A percentile compares a stretch with the other conserved stretches of the same genome.
phyloP scores from a whole-genome alignment of 2,329 filamentous ascomycete species.

The Aspergillus quadricinctus region DNA sequence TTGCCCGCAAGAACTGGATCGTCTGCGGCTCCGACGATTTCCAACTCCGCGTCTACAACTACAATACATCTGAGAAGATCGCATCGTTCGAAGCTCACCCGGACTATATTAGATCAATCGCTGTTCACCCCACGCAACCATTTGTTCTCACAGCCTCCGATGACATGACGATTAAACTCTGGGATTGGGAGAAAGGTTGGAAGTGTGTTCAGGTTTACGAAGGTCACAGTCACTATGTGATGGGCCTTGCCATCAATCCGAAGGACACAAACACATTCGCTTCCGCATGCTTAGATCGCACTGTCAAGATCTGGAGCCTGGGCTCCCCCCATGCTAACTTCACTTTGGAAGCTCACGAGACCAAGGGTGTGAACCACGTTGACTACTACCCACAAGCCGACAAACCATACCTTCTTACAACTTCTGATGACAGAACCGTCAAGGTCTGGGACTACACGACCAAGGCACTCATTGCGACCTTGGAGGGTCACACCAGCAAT shows the following conservation, averaged over 20 bases:
- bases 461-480: slow-evolving; percentile 90
- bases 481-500: slow-evolving; percentile 96
- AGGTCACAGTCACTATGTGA: slow-evolving; percentile 93
- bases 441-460: slow-evolving; percentile 99
- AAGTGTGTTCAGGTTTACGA: slow-evolving; percentile 97
- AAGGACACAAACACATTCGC: slow-evolving; percentile 94
- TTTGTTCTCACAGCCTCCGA: slow-evolving; percentile 95
- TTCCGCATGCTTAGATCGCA: slow-evolving; percentile 91
- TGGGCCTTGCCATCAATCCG: slow-evolving; percentile 94
- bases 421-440: slow-evolving; percentile 91
- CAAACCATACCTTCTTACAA: slow-evolving; percentile 86
- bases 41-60: slow-evolving; percentile 87
- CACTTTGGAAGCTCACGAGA: slow-evolving; percentile 93
- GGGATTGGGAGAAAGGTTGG: slow-evolving; percentile 99
- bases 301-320: slow-evolving; percentile 96
- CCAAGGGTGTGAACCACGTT: slow-evolving; percentile 96
- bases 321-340: slow-evolving; percentile 93
- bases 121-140: slow-evolving; percentile 89
- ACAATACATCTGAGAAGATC: slow-evolving; percentile 99
- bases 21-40: slow-evolving; percentile 94
- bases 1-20: slow-evolving; percentile 98
- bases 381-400: slow-evolving; percentile 73
- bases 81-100: slow-evolving; percentile 95
- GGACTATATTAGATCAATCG: slow-evolving; percentile 96
- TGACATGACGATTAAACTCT: slow-evolving; percentile 98